Conservation (phyloP, 495 filamentous ascomycete genomes). For the Pyrenula massariospora region DNA sequence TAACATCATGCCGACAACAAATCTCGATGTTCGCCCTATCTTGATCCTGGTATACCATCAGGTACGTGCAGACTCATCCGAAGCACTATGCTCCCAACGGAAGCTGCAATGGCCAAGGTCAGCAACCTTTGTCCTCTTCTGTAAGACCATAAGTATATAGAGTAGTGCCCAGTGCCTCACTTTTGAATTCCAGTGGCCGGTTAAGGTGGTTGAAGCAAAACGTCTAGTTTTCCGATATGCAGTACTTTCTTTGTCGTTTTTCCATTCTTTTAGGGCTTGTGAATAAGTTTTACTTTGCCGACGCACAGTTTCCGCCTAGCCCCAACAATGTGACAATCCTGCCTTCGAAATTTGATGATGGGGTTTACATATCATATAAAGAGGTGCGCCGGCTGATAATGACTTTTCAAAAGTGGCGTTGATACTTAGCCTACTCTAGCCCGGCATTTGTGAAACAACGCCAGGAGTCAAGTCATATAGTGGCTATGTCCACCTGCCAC, state of each 20-base stretch:
- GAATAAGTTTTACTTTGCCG: conserved; percentile 2
- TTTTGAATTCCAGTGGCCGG: too few relatives aligned
- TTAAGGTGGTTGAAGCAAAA: too few relatives aligned
- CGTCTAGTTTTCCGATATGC: too few relatives aligned
- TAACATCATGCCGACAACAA: background rate
- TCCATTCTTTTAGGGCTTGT: background rate
- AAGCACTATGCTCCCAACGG: background rate
- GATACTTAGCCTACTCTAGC: too few relatives aligned
- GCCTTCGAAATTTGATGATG: conserved; percentile 44
- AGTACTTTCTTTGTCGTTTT: too few relatives aligned
- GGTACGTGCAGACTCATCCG: background rate
- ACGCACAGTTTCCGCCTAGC: conserved; percentile 44
- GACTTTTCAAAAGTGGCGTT: background rate
- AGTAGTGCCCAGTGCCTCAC: too few relatives aligned
- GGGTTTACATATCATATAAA: conserved; percentile 53
- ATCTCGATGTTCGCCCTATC: background rate
- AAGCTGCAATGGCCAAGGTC: background rate
- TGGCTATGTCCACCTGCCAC: conserved; percentile 33
- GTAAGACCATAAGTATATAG: too few relatives aligned
- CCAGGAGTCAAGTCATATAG: conserved; percentile 31
- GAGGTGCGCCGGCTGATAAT: conserved; percentile 30
- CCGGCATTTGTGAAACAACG: conserved; percentile 39
- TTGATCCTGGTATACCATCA: background rate
- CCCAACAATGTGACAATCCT: conserved; percentile 41
- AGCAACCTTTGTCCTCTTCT: background rate